Conservation (phyloP, 2,329 filamentous ascomycete species). For the Thelonectria rubi region DNA sequence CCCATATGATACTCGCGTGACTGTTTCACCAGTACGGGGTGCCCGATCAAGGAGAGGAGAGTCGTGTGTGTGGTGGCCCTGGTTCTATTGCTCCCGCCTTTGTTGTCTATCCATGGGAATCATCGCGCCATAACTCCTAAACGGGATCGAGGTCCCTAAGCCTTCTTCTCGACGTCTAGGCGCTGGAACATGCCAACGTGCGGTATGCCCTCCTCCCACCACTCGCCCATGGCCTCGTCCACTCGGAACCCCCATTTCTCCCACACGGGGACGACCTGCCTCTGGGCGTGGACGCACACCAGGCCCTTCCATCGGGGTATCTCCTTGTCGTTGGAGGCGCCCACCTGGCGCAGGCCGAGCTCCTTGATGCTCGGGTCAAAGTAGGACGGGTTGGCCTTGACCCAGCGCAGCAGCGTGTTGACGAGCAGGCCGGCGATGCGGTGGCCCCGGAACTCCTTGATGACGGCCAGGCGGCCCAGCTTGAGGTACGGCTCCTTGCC, state of each 20-base stretch:
- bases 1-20: constrained; percentile 10
- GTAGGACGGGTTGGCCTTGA: constrained; percentile 65
- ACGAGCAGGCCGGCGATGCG: constrained; percentile 74
- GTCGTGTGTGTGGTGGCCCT: not conserved
- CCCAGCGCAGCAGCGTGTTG: constrained; percentile 73
- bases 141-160: constrained; percentile 30
- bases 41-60: not conserved
- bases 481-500: constrained; percentile 81
- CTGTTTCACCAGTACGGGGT: not conserved
- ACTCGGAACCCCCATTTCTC: constrained; percentile 74
- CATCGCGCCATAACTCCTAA: constrained; percentile 10
- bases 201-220: constrained; percentile 84
- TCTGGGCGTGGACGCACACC: constrained; percentile 82
- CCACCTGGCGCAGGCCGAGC: constrained; percentile 55
- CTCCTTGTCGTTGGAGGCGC: constrained; percentile 49
- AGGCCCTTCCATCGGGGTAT: constrained; percentile 77
- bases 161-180: constrained; percentile 48
- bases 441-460: constrained; percentile 70
- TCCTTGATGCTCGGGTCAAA: constrained; percentile 61
- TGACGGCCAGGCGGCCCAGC: constrained; percentile 79
- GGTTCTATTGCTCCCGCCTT: not conserved
- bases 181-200: constrained; percentile 84
- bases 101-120: not conserved
- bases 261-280: constrained; percentile 71
- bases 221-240: constrained; percentile 78